A percentile compares a stretch with the other conserved stretches of the same genome.
Conservation (phyloP, 192 early-diverging fungal species). For the Diversispora epigaea region DNA sequence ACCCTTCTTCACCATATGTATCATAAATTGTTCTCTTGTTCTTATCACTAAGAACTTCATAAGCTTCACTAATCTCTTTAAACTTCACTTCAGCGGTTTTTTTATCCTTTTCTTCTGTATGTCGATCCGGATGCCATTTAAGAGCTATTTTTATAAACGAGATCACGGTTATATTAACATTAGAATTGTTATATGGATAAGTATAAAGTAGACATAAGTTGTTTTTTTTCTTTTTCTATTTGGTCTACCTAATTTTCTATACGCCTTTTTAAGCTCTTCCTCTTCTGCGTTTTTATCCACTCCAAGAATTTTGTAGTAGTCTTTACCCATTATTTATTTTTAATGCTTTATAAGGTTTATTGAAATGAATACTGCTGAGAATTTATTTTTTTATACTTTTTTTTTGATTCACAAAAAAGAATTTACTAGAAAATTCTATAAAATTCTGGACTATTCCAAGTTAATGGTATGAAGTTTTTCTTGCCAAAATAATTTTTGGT, state of each 20-base stretch:
- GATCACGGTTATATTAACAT: neutral
- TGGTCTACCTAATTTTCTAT: slow-evolving; percentile 51
- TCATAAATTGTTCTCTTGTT: slow-evolving; percentile 95
- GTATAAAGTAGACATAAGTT: neutral
- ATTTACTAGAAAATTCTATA: too few relatives aligned
- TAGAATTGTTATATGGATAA: neutral
- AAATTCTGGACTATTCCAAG: too few relatives aligned
- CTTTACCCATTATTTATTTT: slow-evolving; percentile 76
- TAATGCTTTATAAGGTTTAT: too few relatives aligned
- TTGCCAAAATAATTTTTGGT: too few relatives aligned
- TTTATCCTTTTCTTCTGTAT: slow-evolving; percentile 52
- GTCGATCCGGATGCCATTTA: slow-evolving; percentile 83
- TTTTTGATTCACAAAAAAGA: too few relatives aligned
- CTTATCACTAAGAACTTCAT: slow-evolving; percentile 91
- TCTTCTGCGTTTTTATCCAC: slow-evolving; percentile 76
- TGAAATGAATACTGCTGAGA: too few relatives aligned
- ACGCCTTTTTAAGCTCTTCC: slow-evolving; percentile 77
- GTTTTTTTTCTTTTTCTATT: too few relatives aligned
- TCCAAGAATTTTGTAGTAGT: slow-evolving; percentile 93
- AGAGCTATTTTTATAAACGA: slow-evolving; percentile 47
- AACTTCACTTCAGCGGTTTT: slow-evolving; percentile 80
- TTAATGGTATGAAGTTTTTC: too few relatives aligned
- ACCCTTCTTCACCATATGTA: slow-evolving; percentile 92
- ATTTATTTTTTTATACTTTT: too few relatives aligned
- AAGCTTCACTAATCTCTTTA: slow-evolving; percentile 97